Evolutionary conservation across 345 rosid genomes (phyloP).

Genomic region (Carallia brachiata): DNA sequence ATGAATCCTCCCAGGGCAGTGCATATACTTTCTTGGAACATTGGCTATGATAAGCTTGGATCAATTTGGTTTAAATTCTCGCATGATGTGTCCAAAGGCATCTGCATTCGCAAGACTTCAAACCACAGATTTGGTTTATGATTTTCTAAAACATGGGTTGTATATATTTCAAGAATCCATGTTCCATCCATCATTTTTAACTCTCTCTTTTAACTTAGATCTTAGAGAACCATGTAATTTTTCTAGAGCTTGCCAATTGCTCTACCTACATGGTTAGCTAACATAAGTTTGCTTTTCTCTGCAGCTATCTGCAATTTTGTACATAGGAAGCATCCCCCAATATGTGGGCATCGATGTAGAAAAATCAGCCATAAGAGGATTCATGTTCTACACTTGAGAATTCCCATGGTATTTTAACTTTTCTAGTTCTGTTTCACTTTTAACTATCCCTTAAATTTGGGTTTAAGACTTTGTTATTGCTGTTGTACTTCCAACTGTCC

Average conservation of each 20-base stretch:
- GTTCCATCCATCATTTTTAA: background rate
- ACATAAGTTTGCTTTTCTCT: conserved; percentile 15
- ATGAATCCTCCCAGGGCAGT: background rate
- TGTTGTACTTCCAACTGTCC: background rate
- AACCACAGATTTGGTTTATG: background rate
- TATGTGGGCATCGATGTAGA: conserved; percentile 80
- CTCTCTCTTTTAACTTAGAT: background rate
- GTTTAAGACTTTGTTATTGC: no score
- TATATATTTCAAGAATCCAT: background rate
- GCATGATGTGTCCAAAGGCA: background rate
- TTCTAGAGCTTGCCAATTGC: background rate
- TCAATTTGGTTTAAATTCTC: background rate
- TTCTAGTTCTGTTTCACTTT: conserved; percentile 14
- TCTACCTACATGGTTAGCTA: conserved; percentile 19
- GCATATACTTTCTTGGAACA: background rate
- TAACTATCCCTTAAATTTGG: no score
- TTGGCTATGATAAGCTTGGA: background rate
- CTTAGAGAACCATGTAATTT: background rate
- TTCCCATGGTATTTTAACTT: background rate
- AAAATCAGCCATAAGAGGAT: conserved; percentile 65
- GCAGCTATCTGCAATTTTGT: conserved; percentile 79
- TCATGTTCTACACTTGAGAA: background rate
- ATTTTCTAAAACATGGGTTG: background rate
- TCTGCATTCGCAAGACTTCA: background rate
- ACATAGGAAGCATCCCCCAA: conserved; percentile 69